Percentiles rank a stretch among this genome's conserved stretches.
These are phyloP conservation scores for Suhomyces bolitotheri DNA, from an alignment of 1,139 yeast species.

Conservation along the genomic window DNA sequence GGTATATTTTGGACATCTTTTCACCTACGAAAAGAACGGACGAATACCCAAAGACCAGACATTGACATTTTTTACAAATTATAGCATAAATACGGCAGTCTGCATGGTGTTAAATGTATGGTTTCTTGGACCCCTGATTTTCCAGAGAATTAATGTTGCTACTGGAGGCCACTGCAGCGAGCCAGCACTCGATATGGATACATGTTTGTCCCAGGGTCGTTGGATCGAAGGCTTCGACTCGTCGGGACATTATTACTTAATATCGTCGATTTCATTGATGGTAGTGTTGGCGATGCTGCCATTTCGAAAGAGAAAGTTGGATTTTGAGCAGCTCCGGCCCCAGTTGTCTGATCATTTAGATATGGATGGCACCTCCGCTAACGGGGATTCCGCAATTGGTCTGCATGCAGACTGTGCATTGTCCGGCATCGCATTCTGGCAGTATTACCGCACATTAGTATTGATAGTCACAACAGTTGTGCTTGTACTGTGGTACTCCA, in stretches of 20 bases:
- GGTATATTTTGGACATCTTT: conserved; percentile 16
- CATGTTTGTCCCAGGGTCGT: conserved; percentile 40
- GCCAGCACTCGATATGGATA: conserved; percentile 15
- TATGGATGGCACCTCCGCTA: background rate
- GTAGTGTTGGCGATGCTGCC: conserved; percentile 29
- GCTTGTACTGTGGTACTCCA: conserved; percentile 42
- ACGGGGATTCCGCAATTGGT: background rate
- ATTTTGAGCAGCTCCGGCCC: too few species aligned
- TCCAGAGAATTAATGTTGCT: conserved; percentile 38
- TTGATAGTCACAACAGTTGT: conserved; percentile 13
- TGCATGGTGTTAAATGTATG: conserved; percentile 32
- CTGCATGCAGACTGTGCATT: background rate
- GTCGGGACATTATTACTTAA: conserved; percentile 63
- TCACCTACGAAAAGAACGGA: conserved; percentile 8
- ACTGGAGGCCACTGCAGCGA: conserved; percentile 10
- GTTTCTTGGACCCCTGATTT: conserved; percentile 50
- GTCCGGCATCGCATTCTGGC: background rate
- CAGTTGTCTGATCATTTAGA: background rate
- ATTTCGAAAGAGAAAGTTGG: too few species aligned
- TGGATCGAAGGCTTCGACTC: conserved; percentile 64
- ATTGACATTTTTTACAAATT: conserved; percentile 13
- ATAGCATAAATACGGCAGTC: conserved; percentile 19
- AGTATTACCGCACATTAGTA: background rate
- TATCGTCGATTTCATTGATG: conserved; percentile 50
- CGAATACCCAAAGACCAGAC: conserved; percentile 10